A percentile compares a stretch with the other conserved stretches of the same genome.
These are phyloP conservation scores for Amaranthus hypochondriacus DNA, from an alignment of 148 eudicot genomes.

Conservation along the genomic window DNA sequence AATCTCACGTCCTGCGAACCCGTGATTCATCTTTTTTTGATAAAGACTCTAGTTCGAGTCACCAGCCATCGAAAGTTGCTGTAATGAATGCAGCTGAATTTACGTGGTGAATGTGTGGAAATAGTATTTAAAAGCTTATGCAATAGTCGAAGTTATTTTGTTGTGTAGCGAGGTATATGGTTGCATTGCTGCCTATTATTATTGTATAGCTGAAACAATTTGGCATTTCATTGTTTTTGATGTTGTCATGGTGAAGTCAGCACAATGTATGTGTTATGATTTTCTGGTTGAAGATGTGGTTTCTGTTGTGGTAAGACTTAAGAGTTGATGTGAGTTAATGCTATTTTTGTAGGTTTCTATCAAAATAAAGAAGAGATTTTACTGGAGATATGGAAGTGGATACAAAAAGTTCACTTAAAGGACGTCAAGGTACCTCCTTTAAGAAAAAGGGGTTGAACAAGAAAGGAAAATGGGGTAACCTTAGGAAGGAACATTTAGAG, in stretches of 20 bases:
- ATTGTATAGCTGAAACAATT: not conserved
- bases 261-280: too few relatives aligned
- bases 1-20: too few relatives aligned
- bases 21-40: too few relatives aligned
- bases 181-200: not conserved
- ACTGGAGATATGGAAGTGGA: slow-evolving; percentile 43
- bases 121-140: too few relatives aligned
- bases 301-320: too few relatives aligned
- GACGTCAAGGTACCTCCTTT: slow-evolving; percentile 41
- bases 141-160: too few relatives aligned
- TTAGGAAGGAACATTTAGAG: slow-evolving; percentile 29
- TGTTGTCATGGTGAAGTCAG: not conserved
- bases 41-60: too few relatives aligned
- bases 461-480: slow-evolving; percentile 38
- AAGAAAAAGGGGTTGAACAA: slow-evolving; percentile 47
- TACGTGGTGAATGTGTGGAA: too few relatives aligned
- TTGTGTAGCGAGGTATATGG: too few relatives aligned
- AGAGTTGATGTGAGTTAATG: not conserved
- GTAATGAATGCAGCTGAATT: too few relatives aligned
- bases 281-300: too few relatives aligned
- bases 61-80: too few relatives aligned
- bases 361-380: not conserved
- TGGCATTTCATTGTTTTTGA: not conserved
- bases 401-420: slow-evolving; percentile 32
- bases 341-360: slow-evolving; percentile 7